Conservation (phyloP, 805 yeast species). For the Grigorovia jiainica region DNA sequence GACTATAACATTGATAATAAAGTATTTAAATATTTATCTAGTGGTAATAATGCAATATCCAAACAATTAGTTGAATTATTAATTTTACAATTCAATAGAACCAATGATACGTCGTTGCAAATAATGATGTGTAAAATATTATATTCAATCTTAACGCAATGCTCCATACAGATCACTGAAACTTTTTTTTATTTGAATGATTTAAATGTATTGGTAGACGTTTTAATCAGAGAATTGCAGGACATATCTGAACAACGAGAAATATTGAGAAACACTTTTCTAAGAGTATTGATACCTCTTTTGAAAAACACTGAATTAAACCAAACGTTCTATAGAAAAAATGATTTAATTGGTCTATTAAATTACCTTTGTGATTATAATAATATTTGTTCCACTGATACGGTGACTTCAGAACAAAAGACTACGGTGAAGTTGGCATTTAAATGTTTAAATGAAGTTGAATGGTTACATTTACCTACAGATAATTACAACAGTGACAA, state of each 20-base stretch:
- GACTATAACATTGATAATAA: conserved; percentile 32
- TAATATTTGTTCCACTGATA: conserved; percentile 17
- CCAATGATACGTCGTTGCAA: conserved; percentile 58
- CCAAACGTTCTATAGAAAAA: conserved; percentile 46
- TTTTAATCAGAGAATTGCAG: conserved; percentile 67
- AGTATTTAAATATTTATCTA: conserved; percentile 46
- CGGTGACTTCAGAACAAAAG: conserved; percentile 19
- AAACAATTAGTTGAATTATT: conserved; percentile 57
- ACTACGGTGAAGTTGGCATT: conserved; percentile 36
- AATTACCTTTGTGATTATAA: conserved; percentile 32
- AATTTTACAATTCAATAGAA: conserved; percentile 66
- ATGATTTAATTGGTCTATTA: conserved; percentile 43
- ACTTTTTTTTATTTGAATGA: conserved; percentile 77
- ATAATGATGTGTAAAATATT: conserved; percentile 72
- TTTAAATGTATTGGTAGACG: conserved; percentile 72
- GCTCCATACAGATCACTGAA: conserved; percentile 40
- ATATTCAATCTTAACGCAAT: conserved; percentile 57
- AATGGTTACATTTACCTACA: conserved; percentile 23
- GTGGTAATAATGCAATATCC: conserved; percentile 31
- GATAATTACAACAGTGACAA: background rate
- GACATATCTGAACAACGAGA: conserved; percentile 56
- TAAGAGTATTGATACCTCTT: conserved; percentile 67
- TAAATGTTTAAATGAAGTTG: conserved; percentile 28
- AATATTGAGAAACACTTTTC: conserved; percentile 54
- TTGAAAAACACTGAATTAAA: conserved; percentile 55